A percentile compares a stretch with the other conserved stretches of the same genome.
Conservation (phyloP, 2,329 filamentous ascomycete species). For the Stylonectria norvegica region DNA sequence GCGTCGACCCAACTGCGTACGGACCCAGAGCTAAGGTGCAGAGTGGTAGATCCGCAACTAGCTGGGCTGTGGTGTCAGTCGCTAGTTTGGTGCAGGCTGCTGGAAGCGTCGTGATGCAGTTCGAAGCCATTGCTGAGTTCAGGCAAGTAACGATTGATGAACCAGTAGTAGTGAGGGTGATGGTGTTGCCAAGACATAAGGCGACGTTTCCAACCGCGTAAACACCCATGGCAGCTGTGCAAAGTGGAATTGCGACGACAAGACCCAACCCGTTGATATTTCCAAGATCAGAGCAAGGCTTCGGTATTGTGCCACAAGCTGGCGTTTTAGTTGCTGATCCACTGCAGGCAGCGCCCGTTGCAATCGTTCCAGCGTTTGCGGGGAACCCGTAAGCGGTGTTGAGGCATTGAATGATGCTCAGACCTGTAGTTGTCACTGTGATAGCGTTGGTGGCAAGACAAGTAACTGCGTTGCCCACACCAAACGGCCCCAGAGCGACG, state of each 20-base stretch:
- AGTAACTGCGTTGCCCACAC: conserved; percentile 5
- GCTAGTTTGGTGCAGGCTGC: neutral
- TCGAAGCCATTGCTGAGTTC: neutral
- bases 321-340: neutral
- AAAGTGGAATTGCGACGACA: neutral
- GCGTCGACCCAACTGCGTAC: neutral
- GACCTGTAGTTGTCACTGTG: neutral
- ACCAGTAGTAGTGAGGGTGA: neutral
- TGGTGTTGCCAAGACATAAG: neutral
- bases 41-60: neutral
- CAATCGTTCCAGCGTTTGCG: neutral
- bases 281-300: neutral
- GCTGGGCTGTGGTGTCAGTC: neutral
- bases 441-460: conserved; percentile 9
- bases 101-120: neutral
- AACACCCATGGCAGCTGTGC: neutral
- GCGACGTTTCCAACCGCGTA: neutral
- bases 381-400: neutral
- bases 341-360: neutral
- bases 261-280: neutral
- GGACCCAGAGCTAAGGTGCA: neutral
- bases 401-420: neutral
- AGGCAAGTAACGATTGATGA: neutral
- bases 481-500: conserved; percentile 11
- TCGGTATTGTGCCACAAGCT: neutral